Conservation (phyloP, 78 protist genomes). For the Dictyostelium capitatum region DNA sequence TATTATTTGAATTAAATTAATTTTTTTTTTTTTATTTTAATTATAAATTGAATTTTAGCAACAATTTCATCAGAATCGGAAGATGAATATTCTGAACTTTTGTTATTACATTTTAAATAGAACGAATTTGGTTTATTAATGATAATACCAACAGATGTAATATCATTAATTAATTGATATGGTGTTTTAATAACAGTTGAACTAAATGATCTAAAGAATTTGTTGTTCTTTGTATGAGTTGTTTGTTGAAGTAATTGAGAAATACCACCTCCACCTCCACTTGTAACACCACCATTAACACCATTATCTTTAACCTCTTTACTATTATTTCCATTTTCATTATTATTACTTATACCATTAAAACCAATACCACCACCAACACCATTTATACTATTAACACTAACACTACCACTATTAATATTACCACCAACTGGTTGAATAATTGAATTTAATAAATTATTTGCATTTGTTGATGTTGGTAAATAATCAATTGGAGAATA, state of each 20-base stretch:
- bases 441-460: background rate
- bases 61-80: constrained; percentile 70
- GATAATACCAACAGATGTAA: constrained; percentile 16
- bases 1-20: constrained; percentile 1
- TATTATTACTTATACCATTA: background rate
- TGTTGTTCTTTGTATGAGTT: constrained; percentile 14
- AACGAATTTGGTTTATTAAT: constrained; percentile 48
- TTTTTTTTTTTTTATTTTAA: constrained; percentile 40
- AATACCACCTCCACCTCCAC: constrained; percentile 1
- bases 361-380: background rate
- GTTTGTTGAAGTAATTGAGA: background rate
- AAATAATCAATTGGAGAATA: constrained; percentile 15
- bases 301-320: background rate
- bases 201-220: constrained; percentile 37
- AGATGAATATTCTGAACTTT: constrained; percentile 46
- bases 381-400: background rate
- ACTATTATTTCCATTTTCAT: background rate
- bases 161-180: constrained; percentile 27
- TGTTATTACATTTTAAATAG: constrained; percentile 50
- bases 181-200: constrained; percentile 38
- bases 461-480: background rate
- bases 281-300: background rate
- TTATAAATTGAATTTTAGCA: constrained; percentile 50
- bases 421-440: background rate
- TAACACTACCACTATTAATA: background rate